Percentiles rank a stretch among this genome's conserved stretches.
Conservation (phyloP, 495 filamentous ascomycete species). For the Hypoxylon subgilvum region DNA sequence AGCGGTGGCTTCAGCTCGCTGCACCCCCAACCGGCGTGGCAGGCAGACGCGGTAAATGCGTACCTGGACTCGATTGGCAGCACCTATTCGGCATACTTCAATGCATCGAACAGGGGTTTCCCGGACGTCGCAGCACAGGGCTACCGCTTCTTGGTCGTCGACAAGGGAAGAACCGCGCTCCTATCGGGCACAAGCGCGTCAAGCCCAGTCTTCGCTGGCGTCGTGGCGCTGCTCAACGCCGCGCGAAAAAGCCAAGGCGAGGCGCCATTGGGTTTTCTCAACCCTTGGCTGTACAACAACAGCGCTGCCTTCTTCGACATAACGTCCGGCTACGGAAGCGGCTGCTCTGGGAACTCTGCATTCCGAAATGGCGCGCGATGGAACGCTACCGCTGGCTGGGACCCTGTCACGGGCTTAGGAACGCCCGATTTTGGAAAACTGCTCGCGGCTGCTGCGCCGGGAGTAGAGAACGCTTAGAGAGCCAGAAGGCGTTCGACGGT, state of each 20-base stretch:
- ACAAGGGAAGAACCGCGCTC: slow-evolving; percentile 56
- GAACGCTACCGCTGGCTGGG: slow-evolving; percentile 48
- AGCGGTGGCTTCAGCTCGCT: slow-evolving; percentile 74
- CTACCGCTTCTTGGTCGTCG: slow-evolving; percentile 59
- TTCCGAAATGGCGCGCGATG: slow-evolving; percentile 54
- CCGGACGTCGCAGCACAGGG: slow-evolving; percentile 68
- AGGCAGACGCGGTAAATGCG: slow-evolving; percentile 59
- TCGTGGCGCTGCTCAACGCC: slow-evolving; percentile 68
- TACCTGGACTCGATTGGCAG: slow-evolving; percentile 62
- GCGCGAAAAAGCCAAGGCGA: slow-evolving; percentile 61
- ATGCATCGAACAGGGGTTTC: slow-evolving; percentile 63
- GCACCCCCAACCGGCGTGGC: slow-evolving; percentile 67
- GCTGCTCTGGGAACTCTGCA: slow-evolving; percentile 59
- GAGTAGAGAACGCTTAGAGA: slow-evolving; percentile 39
- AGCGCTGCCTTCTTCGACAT: slow-evolving; percentile 67
- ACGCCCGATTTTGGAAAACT: slow-evolving; percentile 41
- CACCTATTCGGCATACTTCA: slow-evolving; percentile 52
- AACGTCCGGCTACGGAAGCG: slow-evolving; percentile 61
- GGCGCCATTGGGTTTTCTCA: slow-evolving; percentile 66
- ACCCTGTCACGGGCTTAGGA: slow-evolving; percentile 48
- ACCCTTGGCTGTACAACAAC: slow-evolving; percentile 67
- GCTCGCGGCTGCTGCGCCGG: slow-evolving; percentile 41
- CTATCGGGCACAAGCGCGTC: slow-evolving; percentile 48
- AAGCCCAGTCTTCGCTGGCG: slow-evolving; percentile 47
- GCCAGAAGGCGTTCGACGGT: background rate